Conservation (phyloP, 2,329 filamentous ascomycete species). For the Aspergillus phoenicis region DNA sequence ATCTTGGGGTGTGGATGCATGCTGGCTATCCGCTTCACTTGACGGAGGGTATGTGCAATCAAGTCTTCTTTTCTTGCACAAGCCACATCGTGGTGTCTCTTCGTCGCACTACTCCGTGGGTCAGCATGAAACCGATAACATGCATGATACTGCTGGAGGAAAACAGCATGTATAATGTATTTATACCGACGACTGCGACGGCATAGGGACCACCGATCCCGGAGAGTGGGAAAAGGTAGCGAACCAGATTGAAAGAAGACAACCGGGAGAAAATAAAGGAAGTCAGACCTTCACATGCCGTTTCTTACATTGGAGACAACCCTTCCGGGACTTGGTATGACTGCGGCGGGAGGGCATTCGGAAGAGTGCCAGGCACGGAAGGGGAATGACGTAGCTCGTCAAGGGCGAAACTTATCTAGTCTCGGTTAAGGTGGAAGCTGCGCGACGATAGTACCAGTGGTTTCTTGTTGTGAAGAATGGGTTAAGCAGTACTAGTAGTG, state of each 20-base stretch:
- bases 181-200: not conserved
- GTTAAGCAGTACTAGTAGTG: not conserved
- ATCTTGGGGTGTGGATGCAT: conserved; percentile 26
- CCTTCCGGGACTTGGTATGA: conserved; percentile 45
- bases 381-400: conserved; percentile 3
- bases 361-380: not conserved
- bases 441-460: too few relatives aligned
- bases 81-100: conserved; percentile 36
- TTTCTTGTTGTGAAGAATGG: too few relatives aligned
- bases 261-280: not conserved
- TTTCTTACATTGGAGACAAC: conserved; percentile 44
- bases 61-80: conserved; percentile 42
- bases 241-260: not conserved
- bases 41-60: conserved; percentile 38
- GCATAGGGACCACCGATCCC: not conserved
- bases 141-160: not conserved
- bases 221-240: not conserved
- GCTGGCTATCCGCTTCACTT: conserved; percentile 30
- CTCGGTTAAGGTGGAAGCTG: too few relatives aligned
- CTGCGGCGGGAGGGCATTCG: conserved; percentile 37
- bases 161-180: not conserved
- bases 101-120: conserved; percentile 39
- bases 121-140: not conserved
- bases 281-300: conserved; percentile 42
- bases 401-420: not conserved